Evolutionary conservation across 2,329 filamentous ascomycete species (phyloP), one percentile per base, ranked within the genome.

Genomic region (Diatrype stigma): DNA sequence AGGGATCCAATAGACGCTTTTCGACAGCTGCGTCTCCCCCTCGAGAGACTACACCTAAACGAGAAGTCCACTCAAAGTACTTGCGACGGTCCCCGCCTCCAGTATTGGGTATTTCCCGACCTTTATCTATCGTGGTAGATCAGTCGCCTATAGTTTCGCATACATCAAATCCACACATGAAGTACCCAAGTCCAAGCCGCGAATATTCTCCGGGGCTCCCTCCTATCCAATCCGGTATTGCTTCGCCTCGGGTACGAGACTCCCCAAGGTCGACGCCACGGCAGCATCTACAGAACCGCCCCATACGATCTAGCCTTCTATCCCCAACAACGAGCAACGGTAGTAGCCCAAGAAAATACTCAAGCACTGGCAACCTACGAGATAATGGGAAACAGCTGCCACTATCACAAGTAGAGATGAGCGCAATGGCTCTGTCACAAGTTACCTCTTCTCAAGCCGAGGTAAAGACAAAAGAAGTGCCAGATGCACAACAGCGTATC

Each of bases 71-170:
- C 7, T 45, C 52, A n/a, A 63, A 65, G 45, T 42, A 54, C 7
- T 45, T 56, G 14, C 61, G 72, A 45, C 71, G 70, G 35, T 66
- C 68, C 16, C 73, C 76, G 2, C 76, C 79, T 2, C 74, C 76
- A 1, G 69, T 74, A 0, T 63, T 81, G 37, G 65, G 72, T 23
- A 71, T 76, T 52, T 73, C 78, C 2, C 72, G 78, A 6, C 77
- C 79, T 2, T 64, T 82, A 10, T 83, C 80, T 1, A 73, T 79
- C 45, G 78, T 82, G 2, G 65, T 75, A 47, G 80, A 83, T 51
- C 73, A 79, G 44, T 79, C 79, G 0, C 76, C 77, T 1, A 59
- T 53, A 47, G 54, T 60, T 28, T 57, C 63, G 12, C 57, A 60
- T 6, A 60, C 63, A 6, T 56, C 62, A 10, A 48, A 45, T 26